Percentiles rank a stretch among this genome's conserved stretches.
These are phyloP conservation scores for Rhodotorula sp. DNA, from an alignment of 1,284 basidiomycete species.

Conservation along the genomic window DNA sequence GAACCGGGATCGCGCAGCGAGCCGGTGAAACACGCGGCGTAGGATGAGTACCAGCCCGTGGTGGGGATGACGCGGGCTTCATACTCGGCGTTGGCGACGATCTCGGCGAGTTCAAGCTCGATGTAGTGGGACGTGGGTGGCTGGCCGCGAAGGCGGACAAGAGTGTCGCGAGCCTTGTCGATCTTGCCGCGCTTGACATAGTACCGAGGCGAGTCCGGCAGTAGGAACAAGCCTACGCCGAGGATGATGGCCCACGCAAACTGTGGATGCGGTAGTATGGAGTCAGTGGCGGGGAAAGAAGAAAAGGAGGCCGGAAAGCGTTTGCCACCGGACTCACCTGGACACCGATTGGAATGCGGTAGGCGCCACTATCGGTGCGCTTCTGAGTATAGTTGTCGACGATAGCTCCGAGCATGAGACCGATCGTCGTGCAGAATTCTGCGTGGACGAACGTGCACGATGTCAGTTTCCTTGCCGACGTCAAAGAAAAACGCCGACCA, in stretches of 20 bases:
- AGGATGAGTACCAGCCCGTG: conserved; percentile 23
- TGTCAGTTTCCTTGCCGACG: too few species aligned
- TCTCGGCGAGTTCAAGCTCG: conserved; percentile 42
- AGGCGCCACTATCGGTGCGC: conserved; percentile 42
- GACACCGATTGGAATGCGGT: conserved; percentile 53
- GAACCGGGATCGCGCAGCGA: conserved; percentile 34
- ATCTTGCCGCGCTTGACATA: conserved; percentile 62
- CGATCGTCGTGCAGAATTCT: conserved; percentile 34
- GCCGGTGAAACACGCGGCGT: conserved; percentile 40
- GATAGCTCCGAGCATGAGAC: conserved; percentile 31
- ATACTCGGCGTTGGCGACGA: conserved; percentile 43
- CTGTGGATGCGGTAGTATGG: conserved; percentile 4
- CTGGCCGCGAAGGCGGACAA: conserved; percentile 44
- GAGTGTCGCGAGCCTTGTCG: conserved; percentile 64
- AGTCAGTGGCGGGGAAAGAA: too few species aligned
- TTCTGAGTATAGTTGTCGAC: conserved; percentile 58
- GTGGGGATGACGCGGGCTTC: conserved; percentile 38
- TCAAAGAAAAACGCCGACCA: too few species aligned
- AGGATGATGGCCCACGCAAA: conserved; percentile 62
- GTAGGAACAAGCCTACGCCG: conserved; percentile 59
- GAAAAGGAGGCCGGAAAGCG: too few species aligned
- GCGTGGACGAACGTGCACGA: neutral
- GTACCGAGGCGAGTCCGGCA: conserved; percentile 71
- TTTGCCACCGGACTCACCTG: conserved; percentile 50
- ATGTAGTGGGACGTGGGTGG: conserved; percentile 36